Evolutionary conservation across 1,139 yeast genomes (phyloP).

Genomic region (Wickerhamiella pararugosa): DNA sequence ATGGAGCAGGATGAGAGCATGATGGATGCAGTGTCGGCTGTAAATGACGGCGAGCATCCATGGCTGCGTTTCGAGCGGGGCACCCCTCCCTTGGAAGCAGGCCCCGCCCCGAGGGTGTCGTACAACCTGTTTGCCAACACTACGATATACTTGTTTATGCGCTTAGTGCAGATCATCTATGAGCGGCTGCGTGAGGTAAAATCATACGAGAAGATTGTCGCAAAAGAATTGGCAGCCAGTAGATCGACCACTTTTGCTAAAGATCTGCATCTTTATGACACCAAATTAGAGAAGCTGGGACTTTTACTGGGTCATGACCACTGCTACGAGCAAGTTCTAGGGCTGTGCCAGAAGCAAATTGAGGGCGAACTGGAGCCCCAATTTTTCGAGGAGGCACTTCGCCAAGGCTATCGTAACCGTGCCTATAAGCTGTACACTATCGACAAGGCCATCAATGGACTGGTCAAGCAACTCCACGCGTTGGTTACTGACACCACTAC

Average conservation of each 20-base stretch:
- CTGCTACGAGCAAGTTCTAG: conserved; percentile 64
- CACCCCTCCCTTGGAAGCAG: conserved; percentile 12
- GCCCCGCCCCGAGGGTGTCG: conserved; percentile 21
- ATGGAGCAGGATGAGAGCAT: conserved; percentile 4
- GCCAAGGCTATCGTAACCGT: conserved; percentile 87
- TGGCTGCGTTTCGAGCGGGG: conserved; percentile 16
- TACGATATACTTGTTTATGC: conserved; percentile 79
- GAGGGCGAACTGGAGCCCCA: conserved; percentile 90
- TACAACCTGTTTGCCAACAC: conserved; percentile 83
- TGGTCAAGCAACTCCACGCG: conserved; percentile 76
- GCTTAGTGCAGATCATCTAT: conserved; percentile 70
- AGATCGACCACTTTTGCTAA: conserved; percentile 71
- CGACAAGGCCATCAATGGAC: conserved; percentile 81
- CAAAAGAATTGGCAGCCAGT: conserved; percentile 47
- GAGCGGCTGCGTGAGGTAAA: conserved; percentile 70
- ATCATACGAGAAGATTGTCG: conserved; percentile 45
- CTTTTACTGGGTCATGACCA: conserved; percentile 55
- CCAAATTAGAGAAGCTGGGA: conserved; percentile 69
- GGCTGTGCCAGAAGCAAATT: conserved; percentile 57
- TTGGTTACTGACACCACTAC: conserved; percentile 71
- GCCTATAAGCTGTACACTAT: conserved; percentile 88
- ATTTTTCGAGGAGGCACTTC: conserved; percentile 87
- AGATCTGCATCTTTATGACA: conserved; percentile 70
- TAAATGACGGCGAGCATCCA: conserved; percentile 19
- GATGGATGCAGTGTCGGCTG: conserved; percentile 12